Evolutionary conservation across 116 monocot genomes (phyloP).

Genomic region (Phalaenopsis hybrid): DNA sequence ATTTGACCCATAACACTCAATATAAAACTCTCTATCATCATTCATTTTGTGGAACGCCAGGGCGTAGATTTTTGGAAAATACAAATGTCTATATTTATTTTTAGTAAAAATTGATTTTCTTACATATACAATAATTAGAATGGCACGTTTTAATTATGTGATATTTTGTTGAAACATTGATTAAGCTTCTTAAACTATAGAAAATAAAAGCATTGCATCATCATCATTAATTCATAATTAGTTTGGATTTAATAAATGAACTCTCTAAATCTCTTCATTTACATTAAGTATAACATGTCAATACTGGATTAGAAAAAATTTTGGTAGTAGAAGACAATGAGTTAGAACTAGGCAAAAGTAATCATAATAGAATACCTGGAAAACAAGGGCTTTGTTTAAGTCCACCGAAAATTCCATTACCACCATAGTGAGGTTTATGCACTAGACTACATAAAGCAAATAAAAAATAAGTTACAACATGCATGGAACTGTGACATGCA

Average conservation of each 20-base stretch:
- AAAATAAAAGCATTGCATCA: neutral
- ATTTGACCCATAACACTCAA: too few species aligned
- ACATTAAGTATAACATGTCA: neutral
- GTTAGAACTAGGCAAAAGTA: neutral
- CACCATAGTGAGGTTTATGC: constrained; percentile 44
- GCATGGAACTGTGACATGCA: neutral
- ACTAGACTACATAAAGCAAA: constrained; percentile 7
- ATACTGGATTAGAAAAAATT: neutral
- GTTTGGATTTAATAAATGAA: neutral
- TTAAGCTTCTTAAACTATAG: neutral
- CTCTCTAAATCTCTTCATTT: neutral
- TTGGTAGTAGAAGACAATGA: neutral
- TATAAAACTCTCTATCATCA: too few species aligned
- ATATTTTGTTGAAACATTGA: neutral
- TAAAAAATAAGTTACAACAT: neutral
- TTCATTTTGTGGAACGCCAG: too few species aligned
- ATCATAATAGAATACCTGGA: constrained; percentile 48
- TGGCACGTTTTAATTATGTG: neutral
- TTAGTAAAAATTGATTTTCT: too few species aligned
- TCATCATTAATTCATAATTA: neutral
- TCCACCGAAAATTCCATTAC: constrained; percentile 73
- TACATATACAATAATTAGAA: neutral
- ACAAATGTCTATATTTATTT: too few species aligned
- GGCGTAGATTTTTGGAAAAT: too few species aligned
- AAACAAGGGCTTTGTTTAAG: constrained; percentile 87